Base-by-base conservation (phyloP, 495 filamentous ascomycete genomes). In the Penicillium antarcticum region DNA sequence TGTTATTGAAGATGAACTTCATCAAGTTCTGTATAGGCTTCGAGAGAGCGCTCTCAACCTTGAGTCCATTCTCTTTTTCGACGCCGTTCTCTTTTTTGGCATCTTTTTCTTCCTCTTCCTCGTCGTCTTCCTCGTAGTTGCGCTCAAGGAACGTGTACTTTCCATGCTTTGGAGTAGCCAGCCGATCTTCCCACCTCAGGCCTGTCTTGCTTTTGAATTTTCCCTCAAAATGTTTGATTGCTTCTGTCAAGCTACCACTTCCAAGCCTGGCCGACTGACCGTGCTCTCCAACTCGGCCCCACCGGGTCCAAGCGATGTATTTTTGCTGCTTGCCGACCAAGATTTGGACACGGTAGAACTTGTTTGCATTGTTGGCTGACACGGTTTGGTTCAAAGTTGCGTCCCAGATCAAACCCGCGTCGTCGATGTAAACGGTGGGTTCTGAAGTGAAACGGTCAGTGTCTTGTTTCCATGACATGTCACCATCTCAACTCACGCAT, bases 151-250 rank as follows among this genome's bases (percentile, higher is more conserved):
- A 95, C 3, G 85, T 84, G 61, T 94, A 94, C 60, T 91, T 91
- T 7, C 72, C 73, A 1, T 72, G 68, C 51, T 80, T 86, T 0
- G 87, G 84, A 5, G 72, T 60, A 1, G 79, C 69, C 9, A 75
- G 62, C 2, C 91, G 80, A 38, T 87, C 61, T 1, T 61, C 72
- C 90, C 90, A 95, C 0, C 61, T 47, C 26, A 86, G 66, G 7
- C 89, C 89, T 0, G 87, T 80, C 65, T 95, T 94, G 52, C 81
- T 78, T 52, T 82, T 90, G 77, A 96, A 95, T 54, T 88, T 88
- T 60, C 80, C 84, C 26, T 87, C 67, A 48, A 89, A 95, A 5
- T 76, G 51, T 1, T 37, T 51, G 23, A 79, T 61, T 0, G 88
- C 88, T 5, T 52, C 33, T 0, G 54, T 51, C 6, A 86, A 55